phyloP scores from a whole-genome alignment of 352 stramenopile species.

The Pythium sukuiense region DNA sequence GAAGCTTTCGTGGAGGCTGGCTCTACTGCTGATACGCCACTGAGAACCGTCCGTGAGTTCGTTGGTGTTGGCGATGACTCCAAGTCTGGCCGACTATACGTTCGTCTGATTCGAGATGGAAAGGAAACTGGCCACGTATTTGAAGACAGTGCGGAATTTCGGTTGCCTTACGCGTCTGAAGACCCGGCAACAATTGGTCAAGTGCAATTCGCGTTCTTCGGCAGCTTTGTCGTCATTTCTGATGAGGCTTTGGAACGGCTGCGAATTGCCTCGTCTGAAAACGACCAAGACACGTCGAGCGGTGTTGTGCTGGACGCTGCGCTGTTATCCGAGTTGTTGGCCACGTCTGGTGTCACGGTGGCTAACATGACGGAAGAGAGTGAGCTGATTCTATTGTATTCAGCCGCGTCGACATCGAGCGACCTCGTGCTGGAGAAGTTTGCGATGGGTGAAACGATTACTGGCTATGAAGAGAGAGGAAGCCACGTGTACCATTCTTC shows the following conservation, averaged over 20 bases:
- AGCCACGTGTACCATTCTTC: constrained; percentile 45
- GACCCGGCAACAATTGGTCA: neutral
- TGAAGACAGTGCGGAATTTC: constrained; percentile 32
- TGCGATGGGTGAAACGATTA: constrained; percentile 21
- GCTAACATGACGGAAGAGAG: neutral
- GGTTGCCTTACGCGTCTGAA: neutral
- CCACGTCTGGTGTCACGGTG: neutral
- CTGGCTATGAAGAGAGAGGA: constrained; percentile 37
- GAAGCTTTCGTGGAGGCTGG: constrained; percentile 6
- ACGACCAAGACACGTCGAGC: constrained; percentile 6
- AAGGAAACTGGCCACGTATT: constrained; percentile 22
- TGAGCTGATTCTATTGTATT: constrained; percentile 27
- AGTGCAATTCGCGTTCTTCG: constrained; percentile 54
- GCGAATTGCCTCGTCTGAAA: constrained; percentile 12
- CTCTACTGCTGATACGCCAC: neutral
- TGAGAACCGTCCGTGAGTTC: neutral
- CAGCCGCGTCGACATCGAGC: neutral
- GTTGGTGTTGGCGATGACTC: neutral
- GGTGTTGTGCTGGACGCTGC: constrained; percentile 13
- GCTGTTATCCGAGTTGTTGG: constrained; percentile 13
- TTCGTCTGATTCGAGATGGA: neutral
- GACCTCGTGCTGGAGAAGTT: constrained; percentile 30
- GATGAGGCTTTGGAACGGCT: constrained; percentile 32
- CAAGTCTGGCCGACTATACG: neutral
- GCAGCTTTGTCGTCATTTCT: constrained; percentile 44